Base-by-base conservation (phyloP, 2,329 filamentous ascomycete species). In the Sporothrix inflata region DNA sequence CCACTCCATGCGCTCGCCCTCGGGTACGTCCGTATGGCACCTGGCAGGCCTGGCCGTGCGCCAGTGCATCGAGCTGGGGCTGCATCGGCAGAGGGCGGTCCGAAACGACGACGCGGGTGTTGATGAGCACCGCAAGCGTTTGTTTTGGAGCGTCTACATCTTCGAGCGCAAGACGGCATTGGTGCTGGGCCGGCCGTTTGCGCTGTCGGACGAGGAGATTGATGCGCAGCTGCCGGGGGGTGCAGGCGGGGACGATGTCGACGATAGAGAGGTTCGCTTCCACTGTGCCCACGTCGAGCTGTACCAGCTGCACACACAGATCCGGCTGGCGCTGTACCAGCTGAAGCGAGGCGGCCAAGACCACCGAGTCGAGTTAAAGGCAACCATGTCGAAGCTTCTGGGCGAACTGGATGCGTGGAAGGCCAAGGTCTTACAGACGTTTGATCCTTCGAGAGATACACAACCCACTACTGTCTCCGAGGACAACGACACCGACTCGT, bases 91-190 rank as follows among this genome's bases (percentile, higher is more conserved):
- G 40, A 34, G 60, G 12, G 24, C 47, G 3, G 42, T 45, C 16
- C 55, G 38, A 27, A 34, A 19, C 4, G 21, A 30, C 1, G 38
- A 45, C 8, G 19, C 21, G 19, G 49, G 19, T 14, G 47, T 40
- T 3, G 67, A 72, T 40, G 68, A 72, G 27, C 51, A 57, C n/a
- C 38, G 65, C 1, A 67, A 72, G 3, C 61, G 53, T 1, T 42
- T 72, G 5, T 74, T 75, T 42, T 74, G 71, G 71, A 72, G 68
- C 21, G 38, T 63, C 4, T 75, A 74, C 53, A 72, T 73, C 21
- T 69, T 75, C 4, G 74, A 75, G 47, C 51, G 74, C 47, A 72
- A 74, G 53, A 73, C 72, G 40, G 69, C 71, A 0, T 67, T 75
- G 30, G 73, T 71, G 0, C 70, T 72, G 8, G 74, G 74, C 1